Evolutionary conservation across 805 yeast genomes (phyloP).

Genomic region (Yarrowia osloensis): DNA sequence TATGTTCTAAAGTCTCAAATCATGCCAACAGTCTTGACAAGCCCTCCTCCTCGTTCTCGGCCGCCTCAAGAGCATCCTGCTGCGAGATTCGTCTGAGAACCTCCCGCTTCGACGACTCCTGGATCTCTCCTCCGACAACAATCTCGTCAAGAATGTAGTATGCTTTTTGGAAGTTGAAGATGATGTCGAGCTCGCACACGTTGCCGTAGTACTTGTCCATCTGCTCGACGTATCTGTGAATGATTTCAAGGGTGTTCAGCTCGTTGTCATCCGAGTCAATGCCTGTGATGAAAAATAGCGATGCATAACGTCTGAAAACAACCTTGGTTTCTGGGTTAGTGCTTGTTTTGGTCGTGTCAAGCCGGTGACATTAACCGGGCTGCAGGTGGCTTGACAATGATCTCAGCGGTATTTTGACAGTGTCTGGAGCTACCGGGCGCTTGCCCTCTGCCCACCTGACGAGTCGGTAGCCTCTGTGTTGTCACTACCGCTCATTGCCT

Average conservation of each 20-base stretch:
- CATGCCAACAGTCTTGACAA: slow-evolving; percentile 34
- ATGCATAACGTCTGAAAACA: slow-evolving; percentile 90
- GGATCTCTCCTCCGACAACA: slow-evolving; percentile 81
- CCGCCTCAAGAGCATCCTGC: slow-evolving; percentile 83
- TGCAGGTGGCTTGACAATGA: too few relatives aligned
- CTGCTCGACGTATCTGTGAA: slow-evolving; percentile 92
- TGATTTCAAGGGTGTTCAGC: slow-evolving; percentile 75
- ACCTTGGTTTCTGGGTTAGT: slow-evolving; percentile 62
- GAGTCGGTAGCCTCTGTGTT: too few relatives aligned
- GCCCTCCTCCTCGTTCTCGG: slow-evolving; percentile 60
- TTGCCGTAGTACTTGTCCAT: slow-evolving; percentile 96
- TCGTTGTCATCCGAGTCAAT: slow-evolving; percentile 85
- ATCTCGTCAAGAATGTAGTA: slow-evolving; percentile 90
- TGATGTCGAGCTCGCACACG: slow-evolving; percentile 94
- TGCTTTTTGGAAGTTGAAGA: slow-evolving; percentile 92
- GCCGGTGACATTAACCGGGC: background rate
- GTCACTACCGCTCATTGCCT: too few relatives aligned
- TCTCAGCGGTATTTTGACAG: too few relatives aligned
- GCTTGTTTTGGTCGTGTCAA: too few relatives aligned
- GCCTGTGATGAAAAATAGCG: slow-evolving; percentile 86
- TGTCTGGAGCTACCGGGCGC: too few relatives aligned
- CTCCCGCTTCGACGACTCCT: slow-evolving; percentile 80
- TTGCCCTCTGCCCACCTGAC: too few relatives aligned
- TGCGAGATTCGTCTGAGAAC: slow-evolving; percentile 74
- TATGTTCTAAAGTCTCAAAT: background rate